Percentiles rank a stretch among this genome's conserved stretches.
These are phyloP conservation scores for Cicer pinnatifidum DNA, from an alignment of 306 rosid species.

Conservation along the genomic window DNA sequence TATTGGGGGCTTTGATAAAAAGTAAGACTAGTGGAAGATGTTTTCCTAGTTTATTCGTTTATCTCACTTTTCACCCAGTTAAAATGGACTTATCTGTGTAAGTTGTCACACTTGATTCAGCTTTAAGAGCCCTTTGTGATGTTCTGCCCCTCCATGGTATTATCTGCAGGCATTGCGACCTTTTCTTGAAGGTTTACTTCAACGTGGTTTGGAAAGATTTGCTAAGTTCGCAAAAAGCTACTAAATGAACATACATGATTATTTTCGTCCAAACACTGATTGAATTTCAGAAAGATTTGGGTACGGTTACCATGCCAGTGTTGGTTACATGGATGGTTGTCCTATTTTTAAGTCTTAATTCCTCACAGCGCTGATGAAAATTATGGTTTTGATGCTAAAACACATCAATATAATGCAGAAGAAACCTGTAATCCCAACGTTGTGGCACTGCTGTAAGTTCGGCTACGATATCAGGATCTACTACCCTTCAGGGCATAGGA, in stretches of 20 bases:
- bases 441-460: background rate
- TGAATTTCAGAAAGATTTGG: background rate
- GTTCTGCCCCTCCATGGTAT: slow-evolving; percentile 33
- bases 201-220: slow-evolving; percentile 73
- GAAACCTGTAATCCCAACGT: background rate
- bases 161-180: slow-evolving; percentile 82
- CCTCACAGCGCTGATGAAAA: slow-evolving; percentile 19
- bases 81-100: background rate
- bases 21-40: background rate
- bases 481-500: background rate
- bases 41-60: slow-evolving; percentile 22
- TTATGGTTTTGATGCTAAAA: slow-evolving; percentile 20
- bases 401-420: background rate
- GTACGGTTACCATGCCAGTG: slow-evolving; percentile 9
- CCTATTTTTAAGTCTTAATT: slow-evolving; percentile 23
- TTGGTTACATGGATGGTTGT: slow-evolving; percentile 4
- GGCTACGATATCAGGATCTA: background rate
- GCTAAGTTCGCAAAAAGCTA: slow-evolving; percentile 67
- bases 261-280: slow-evolving; percentile 28
- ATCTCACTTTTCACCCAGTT: slow-evolving; percentile 31
- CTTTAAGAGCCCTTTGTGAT: slow-evolving; percentile 33
- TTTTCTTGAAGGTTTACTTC: slow-evolving; percentile 77
- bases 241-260: slow-evolving; percentile 28
- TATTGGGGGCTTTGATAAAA: slow-evolving; percentile 5
- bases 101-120: slow-evolving; percentile 7